Percentiles rank a stretch among this genome's conserved stretches.
phyloP scores from a whole-genome alignment of 305 asterid species.

The Rubia balearica region DNA sequence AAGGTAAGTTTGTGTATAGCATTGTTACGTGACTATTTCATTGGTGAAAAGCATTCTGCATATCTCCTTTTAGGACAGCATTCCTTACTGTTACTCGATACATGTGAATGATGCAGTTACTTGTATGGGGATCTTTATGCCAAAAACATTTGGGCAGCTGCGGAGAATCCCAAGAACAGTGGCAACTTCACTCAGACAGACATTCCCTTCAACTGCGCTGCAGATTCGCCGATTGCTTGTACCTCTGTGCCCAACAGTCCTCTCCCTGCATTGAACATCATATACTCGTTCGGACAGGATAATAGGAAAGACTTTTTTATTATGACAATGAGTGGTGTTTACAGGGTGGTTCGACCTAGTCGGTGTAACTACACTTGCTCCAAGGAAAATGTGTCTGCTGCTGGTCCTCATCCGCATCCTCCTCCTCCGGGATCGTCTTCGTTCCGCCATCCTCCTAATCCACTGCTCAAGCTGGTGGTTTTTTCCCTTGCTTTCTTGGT shows the following conservation, averaged over 20 bases:
- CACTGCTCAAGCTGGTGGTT: slow-evolving; percentile 2
- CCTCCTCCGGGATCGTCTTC: slow-evolving; percentile 6
- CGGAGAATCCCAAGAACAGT: slow-evolving; percentile 61
- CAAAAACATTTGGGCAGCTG: slow-evolving; percentile 68
- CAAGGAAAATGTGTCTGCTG: slow-evolving; percentile 10
- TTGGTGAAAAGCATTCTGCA: too few species aligned
- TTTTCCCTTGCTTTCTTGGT: background rate
- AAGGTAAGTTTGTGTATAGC: slow-evolving; percentile 42
- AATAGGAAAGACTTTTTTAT: slow-evolving; percentile 61
- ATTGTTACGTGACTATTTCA: too few species aligned
- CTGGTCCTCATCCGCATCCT: background rate
- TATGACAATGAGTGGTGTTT: slow-evolving; percentile 35
- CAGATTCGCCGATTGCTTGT: slow-evolving; percentile 75
- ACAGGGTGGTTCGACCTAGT: slow-evolving; percentile 15
- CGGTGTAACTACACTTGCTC: slow-evolving; percentile 14
- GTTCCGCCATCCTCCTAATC: background rate
- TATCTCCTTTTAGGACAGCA: background rate
- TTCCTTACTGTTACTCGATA: background rate
- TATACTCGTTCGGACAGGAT: slow-evolving; percentile 84
- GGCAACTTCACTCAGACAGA: slow-evolving; percentile 66
- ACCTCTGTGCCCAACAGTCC: slow-evolving; percentile 56
- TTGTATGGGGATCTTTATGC: slow-evolving; percentile 85
- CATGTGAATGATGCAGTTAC: slow-evolving; percentile 44
- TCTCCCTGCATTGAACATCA: slow-evolving; percentile 66
- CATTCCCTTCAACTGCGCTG: slow-evolving; percentile 70